Evolutionary conservation across 2,329 filamentous ascomycete genomes (phyloP).

Genomic region (Sarocladium brachiariae): DNA sequence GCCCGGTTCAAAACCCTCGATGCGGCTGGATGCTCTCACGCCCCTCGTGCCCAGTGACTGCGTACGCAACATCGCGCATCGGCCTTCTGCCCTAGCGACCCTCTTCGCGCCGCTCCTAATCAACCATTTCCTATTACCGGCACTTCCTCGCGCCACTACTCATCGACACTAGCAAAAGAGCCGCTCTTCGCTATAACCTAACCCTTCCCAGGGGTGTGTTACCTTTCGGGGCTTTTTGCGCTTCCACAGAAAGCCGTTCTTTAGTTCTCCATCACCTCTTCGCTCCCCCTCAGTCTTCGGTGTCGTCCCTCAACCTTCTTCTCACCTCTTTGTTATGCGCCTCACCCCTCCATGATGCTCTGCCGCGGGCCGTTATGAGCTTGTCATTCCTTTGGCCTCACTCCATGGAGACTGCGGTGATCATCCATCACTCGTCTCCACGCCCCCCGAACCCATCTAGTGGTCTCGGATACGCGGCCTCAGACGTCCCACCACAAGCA

Average conservation of each 20-base stretch:
- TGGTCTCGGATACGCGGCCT: conserved; percentile 8
- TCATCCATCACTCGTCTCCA: conserved; percentile 7
- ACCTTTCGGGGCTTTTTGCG: conserved; percentile 8
- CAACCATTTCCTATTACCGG: conserved; percentile 3
- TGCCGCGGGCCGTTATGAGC: conserved; percentile 31
- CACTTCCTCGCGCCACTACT: conserved; percentile 1
- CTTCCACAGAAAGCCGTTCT: not conserved
- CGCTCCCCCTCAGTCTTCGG: conserved; percentile 10
- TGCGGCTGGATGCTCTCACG: conserved; percentile 7
- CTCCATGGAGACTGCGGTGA: conserved; percentile 23
- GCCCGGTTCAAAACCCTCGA: not conserved
- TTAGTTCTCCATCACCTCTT: conserved; percentile 11
- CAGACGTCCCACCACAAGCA: conserved; percentile 5
- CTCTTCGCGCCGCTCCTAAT: conserved; percentile 1
- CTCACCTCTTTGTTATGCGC: conserved; percentile 6
- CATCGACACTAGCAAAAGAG: conserved; percentile 10
- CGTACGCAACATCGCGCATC: not conserved
- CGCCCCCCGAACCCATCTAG: conserved; percentile 2
- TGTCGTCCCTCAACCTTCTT: conserved; percentile 10
- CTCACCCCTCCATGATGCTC: conserved; percentile 22
- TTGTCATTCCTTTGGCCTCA: conserved; percentile 21
- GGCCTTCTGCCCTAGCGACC: conserved; percentile 3
- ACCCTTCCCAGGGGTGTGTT: conserved; percentile 6
- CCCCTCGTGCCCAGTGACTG: conserved; percentile 6
- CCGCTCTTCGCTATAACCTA: conserved; percentile 6